Conservation (phyloP, 2,329 filamentous ascomycete genomes). For the Paecilomyces sp. region DNA sequence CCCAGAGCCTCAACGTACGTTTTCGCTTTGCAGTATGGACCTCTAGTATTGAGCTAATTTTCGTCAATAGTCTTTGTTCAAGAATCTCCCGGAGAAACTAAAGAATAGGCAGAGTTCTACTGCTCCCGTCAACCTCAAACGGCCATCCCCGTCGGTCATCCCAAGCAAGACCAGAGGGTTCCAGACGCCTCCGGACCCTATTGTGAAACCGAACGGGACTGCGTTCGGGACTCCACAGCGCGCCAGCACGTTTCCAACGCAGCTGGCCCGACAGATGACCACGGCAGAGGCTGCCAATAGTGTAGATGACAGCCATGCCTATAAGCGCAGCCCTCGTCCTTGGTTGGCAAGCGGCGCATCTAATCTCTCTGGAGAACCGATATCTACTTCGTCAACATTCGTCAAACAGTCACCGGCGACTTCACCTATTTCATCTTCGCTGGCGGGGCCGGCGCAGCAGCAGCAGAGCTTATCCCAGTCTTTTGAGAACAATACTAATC, state of each 20-base stretch:
- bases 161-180: constrained; percentile 7
- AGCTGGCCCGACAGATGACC: constrained; percentile 14
- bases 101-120: constrained; percentile 47
- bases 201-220: constrained; percentile 7
- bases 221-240: constrained; percentile 18
- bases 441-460: not conserved
- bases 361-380: constrained; percentile 1
- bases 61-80: constrained; percentile 62
- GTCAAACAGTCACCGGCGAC: not conserved
- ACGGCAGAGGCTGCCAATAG: constrained; percentile 13
- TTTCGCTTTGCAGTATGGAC: not conserved
- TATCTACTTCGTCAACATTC: not conserved
- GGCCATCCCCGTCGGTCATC: constrained; percentile 29
- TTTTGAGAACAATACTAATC: constrained; percentile 23
- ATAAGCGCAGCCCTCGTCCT: not conserved
- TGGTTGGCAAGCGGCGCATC: constrained; percentile 5
- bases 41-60: not conserved
- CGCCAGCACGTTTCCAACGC: constrained; percentile 34
- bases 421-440: not conserved
- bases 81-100: constrained; percentile 68
- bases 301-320: constrained; percentile 20
- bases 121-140: constrained; percentile 41
- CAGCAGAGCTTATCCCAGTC: constrained; percentile 24
- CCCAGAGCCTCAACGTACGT: constrained; percentile 66
- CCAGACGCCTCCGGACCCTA: constrained; percentile 12